Evolutionary conservation across 331 rosid genomes (phyloP).

Genomic region (Erythrophleum ivorense): DNA sequence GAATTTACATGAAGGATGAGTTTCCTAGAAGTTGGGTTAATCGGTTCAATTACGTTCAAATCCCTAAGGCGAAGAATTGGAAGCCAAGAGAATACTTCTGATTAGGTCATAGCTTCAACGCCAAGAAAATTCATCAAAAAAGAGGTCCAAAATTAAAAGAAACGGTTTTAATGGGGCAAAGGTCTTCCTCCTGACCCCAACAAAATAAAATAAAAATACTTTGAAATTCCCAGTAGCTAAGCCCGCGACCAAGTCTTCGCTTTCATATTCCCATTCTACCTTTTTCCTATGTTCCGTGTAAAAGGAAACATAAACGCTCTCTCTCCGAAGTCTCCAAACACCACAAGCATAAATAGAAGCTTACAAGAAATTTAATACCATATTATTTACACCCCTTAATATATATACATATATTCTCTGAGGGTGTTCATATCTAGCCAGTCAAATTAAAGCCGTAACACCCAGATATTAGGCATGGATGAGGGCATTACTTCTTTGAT

Average conservation of each 20-base stretch:
- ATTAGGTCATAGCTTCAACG: slow-evolving; percentile 39
- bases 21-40: slow-evolving; percentile 16
- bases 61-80: not conserved
- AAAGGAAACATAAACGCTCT: slow-evolving; percentile 29
- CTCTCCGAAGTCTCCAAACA: not conserved
- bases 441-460: not conserved
- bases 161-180: slow-evolving; percentile 45
- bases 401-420: not conserved
- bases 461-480: slow-evolving; percentile 48
- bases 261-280: not conserved
- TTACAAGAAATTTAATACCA: slow-evolving; percentile 5
- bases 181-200: slow-evolving; percentile 63
- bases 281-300: slow-evolving; percentile 47
- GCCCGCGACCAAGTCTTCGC: slow-evolving; percentile 68
- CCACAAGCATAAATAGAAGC: slow-evolving; percentile 36
- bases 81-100: not conserved
- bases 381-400: not conserved
- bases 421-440: not conserved
- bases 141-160: slow-evolving; percentile 29
- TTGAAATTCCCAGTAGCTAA: slow-evolving; percentile 45
- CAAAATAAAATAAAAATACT: not conserved
- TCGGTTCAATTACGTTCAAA: not conserved
- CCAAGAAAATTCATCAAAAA: slow-evolving; percentile 34
- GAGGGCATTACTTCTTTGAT: slow-evolving; percentile 36
- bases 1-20: not conserved